phyloP scores from a whole-genome alignment of 805 yeast species.

The Nakazawaea wyomingensis region DNA sequence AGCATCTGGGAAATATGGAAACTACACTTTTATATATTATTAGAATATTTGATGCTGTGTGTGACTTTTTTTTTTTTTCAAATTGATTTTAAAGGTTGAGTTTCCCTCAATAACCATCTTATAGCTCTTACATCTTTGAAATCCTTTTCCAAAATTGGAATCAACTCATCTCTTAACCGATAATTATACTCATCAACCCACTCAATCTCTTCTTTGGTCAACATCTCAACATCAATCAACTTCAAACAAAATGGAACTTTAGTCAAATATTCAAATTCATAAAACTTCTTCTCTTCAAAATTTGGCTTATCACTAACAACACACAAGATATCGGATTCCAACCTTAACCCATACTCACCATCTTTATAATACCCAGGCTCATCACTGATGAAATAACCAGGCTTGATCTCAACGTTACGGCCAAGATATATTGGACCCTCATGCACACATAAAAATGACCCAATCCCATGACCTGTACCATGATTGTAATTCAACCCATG shows the following conservation, averaged over 20 bases:
- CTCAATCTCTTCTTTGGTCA: constrained; percentile 54
- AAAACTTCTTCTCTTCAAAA: constrained; percentile 52
- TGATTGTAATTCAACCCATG: constrained; percentile 84
- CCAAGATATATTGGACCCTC: constrained; percentile 91
- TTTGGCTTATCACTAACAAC: constrained; percentile 39
- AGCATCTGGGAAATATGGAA: too few relatives aligned
- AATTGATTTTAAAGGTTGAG: constrained; percentile 31
- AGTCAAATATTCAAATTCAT: constrained; percentile 79
- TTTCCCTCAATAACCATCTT: constrained; percentile 70
- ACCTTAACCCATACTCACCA: constrained; percentile 84
- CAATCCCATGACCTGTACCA: constrained; percentile 99
- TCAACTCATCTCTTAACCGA: constrained; percentile 47
- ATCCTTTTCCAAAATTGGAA: constrained; percentile 41
- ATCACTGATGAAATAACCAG: constrained; percentile 78
- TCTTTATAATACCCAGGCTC: constrained; percentile 95
- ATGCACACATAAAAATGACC: constrained; percentile 84
- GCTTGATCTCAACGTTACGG: constrained; percentile 40
- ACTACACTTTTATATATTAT: too few relatives aligned
- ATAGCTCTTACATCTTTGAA: constrained; percentile 53
- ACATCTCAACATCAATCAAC: constrained; percentile 56
- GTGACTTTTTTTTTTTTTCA: too few relatives aligned
- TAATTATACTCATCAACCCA: constrained; percentile 70
- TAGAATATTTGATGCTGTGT: too few relatives aligned
- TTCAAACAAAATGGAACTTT: constrained; percentile 77
- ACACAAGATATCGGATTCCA: constrained; percentile 75